A percentile compares a stretch with the other conserved stretches of the same genome.
These are phyloP conservation scores for Tylopilus intermedius DNA, from an alignment of 768 basidiomycete genomes.

Conservation along the genomic window DNA sequence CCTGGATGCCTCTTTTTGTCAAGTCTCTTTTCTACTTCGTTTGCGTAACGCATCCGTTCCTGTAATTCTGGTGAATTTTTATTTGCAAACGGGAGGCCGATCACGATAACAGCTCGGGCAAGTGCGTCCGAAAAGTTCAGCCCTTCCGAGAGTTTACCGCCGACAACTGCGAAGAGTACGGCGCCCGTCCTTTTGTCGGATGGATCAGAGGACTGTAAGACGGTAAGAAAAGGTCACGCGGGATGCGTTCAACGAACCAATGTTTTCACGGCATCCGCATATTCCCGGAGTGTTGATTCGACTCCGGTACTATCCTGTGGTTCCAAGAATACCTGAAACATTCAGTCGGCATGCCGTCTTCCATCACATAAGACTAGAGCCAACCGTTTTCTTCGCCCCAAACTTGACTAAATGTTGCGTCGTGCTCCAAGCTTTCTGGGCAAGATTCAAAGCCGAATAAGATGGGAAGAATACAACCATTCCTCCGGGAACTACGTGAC, in stretches of 20 bases:
- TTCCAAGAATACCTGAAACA: constrained; percentile 79
- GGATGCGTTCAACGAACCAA: constrained; percentile 15
- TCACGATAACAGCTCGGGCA: constrained; percentile 79
- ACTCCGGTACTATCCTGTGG: constrained; percentile 70
- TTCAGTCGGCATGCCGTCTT: not conserved
- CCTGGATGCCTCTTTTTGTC: constrained; percentile 33
- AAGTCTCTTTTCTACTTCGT: constrained; percentile 47
- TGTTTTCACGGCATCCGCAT: constrained; percentile 46
- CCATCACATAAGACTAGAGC: constrained; percentile 5
- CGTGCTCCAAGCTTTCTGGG: constrained; percentile 61
- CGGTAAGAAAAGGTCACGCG: constrained; percentile 1
- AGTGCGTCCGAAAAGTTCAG: constrained; percentile 72
- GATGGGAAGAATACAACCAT: constrained; percentile 95
- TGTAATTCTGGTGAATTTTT: constrained; percentile 84
- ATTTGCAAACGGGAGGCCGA: constrained; percentile 93
- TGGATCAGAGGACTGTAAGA: constrained; percentile 15
- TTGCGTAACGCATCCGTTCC: constrained; percentile 89
- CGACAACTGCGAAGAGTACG: constrained; percentile 88
- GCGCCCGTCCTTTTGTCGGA: constrained; percentile 51
- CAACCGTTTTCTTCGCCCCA: constrained; percentile 67
- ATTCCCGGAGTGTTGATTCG: constrained; percentile 70
- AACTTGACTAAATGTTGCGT: constrained; percentile 61
- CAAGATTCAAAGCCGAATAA: constrained; percentile 71
- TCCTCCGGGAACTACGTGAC: constrained; percentile 74
- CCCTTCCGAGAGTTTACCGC: constrained; percentile 96